These are phyloP conservation scores for Eimeria acervulina DNA, from an alignment of 169 alveolate species.

Conservation along the genomic window DNA sequence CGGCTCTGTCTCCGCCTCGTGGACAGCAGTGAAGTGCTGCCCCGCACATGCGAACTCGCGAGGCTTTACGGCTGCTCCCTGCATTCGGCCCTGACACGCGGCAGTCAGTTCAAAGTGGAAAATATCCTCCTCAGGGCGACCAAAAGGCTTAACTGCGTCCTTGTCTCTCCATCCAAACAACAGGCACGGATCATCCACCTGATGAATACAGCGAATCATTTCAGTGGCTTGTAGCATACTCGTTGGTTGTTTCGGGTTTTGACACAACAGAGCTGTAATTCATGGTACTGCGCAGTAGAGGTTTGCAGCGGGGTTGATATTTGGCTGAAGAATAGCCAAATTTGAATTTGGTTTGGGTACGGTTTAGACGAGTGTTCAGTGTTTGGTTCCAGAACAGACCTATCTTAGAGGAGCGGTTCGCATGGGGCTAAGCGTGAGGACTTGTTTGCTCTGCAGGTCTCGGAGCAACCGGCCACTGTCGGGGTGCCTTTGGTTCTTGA, in stretches of 20 bases:
- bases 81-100: conserved; percentile 82
- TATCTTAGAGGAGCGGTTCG: neutral
- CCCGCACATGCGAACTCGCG: conserved; percentile 81
- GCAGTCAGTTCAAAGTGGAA: conserved; percentile 86
- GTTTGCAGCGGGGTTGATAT: neutral
- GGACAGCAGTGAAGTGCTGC: conserved; percentile 70
- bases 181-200: conserved; percentile 56
- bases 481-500: conserved; percentile 95
- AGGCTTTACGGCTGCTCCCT: conserved; percentile 83
- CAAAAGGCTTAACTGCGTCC: conserved; percentile 75
- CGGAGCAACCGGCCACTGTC: conserved; percentile 90
- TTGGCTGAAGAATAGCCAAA: neutral
- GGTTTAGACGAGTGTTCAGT: neutral
- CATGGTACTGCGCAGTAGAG: neutral
- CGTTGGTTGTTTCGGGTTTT: neutral
- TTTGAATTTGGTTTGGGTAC: neutral
- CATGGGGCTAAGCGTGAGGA: neutral
- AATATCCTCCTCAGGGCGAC: conserved; percentile 82
- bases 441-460: conserved; percentile 85
- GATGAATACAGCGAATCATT: neutral
- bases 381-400: neutral
- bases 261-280: neutral
- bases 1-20: conserved; percentile 59
- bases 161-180: conserved; percentile 82
- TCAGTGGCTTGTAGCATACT: neutral